Base-by-base conservation (phyloP, 2,329 filamentous ascomycete species). In the Colletotrichum sp. region DNA sequence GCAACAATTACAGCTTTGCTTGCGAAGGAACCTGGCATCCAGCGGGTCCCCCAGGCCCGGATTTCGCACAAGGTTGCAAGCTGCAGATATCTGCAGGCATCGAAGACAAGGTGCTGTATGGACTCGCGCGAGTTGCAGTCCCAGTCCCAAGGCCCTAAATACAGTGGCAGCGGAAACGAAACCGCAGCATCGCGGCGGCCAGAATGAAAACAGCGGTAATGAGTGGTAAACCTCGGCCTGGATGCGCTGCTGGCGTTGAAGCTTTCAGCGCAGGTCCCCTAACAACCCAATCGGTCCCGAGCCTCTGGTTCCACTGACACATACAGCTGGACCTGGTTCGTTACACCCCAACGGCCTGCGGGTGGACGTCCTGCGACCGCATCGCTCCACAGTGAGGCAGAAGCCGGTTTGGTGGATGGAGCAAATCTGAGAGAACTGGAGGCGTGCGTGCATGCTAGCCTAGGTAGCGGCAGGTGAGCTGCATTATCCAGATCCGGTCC, bases 231-330 rank as follows among this genome's bases (percentile, higher is more conserved):
- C 56, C 56, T 61, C 28, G 28, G 27, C 56, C 28, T 30, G 27
- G 10, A 6, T 32, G 67, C 58, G 32, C 12, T 43, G 22, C 60
- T 32, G 16, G n/a, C 43, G 34, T 13, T n/a, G 13, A 39, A 56
- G 39, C 27, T 25, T 32, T 61, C 28, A 30, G 25, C 48, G 55
- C 55, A 36, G 71, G 61, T 58, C 43, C 58, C 69, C 68, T 39
- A 55, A 55, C 69, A 75, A 43, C 30, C 70, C 73, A 73, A 73
- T 67, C 56, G 70, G 64, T 75, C 70, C 73, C 73, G 62, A 67
- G 66, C 27, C 73, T 43, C 52, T 58, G 70, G 73, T 73, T 75
- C 70, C 70, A 73, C 70, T 64, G 62, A 58, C 70, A 74, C 60
- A 56, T 12, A 60, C 68, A 71, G 71, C 58, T 74, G 58, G 36